These are phyloP conservation scores for Aspergillus wentii DNA, from an alignment of 495 filamentous ascomycete species.

Conservation along the genomic window DNA sequence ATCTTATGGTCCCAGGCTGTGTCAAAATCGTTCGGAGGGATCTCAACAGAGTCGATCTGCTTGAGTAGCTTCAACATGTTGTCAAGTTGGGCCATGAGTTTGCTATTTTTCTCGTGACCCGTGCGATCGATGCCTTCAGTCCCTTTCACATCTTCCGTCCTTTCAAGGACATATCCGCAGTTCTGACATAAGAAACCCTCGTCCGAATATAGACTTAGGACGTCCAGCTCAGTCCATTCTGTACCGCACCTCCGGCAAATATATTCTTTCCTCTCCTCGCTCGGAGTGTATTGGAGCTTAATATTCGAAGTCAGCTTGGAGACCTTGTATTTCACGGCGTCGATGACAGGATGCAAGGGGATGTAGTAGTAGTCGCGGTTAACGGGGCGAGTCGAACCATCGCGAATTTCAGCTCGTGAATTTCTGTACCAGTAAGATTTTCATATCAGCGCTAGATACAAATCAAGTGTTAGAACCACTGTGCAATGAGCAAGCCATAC, in stretches of 20 bases:
- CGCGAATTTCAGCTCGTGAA: conserved; percentile 71
- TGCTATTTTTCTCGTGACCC: conserved; percentile 85
- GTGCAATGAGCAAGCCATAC: conserved; percentile 36
- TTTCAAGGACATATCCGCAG: conserved; percentile 65
- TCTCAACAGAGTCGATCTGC: conserved; percentile 73
- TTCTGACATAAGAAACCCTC: conserved; percentile 78
- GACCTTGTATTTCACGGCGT: conserved; percentile 93
- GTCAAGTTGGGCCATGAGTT: conserved; percentile 81
- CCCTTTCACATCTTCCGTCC: conserved; percentile 60
- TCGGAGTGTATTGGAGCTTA: conserved; percentile 72
- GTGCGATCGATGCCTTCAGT: conserved; percentile 46
- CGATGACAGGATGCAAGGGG: conserved; percentile 88
- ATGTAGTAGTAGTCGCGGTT: conserved; percentile 94
- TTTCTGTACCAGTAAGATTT: conserved; percentile 44
- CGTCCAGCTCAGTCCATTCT: conserved; percentile 83
- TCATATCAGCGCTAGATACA: not conserved
- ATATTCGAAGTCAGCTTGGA: conserved; percentile 79
- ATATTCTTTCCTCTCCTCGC: conserved; percentile 84
- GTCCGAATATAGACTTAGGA: conserved; percentile 60
- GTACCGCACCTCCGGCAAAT: conserved; percentile 73
- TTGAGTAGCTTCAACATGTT: conserved; percentile 80
- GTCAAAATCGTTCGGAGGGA: conserved; percentile 87
- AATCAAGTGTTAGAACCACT: conserved; percentile 7
- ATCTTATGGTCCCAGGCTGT: conserved; percentile 56
- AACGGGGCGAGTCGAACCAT: conserved; percentile 74